Percentiles rank a stretch among this genome's conserved stretches.
Evolutionary conservation across 2,329 filamentous ascomycete genomes (phyloP).

Genomic region (Fusarium bulbicola): DNA sequence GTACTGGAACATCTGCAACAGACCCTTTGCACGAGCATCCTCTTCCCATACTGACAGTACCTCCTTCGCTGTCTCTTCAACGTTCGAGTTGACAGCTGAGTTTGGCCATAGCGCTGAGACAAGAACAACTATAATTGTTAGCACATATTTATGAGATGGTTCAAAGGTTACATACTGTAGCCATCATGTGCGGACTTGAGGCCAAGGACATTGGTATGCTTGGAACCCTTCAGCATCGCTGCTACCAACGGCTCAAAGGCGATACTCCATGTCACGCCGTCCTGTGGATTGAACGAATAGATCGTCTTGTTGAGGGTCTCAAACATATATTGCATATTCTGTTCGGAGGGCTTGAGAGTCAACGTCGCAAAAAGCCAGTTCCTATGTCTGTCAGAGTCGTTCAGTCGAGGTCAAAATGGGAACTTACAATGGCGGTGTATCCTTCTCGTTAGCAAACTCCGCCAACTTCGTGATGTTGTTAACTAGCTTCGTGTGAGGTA

Average conservation of each 20-base stretch:
- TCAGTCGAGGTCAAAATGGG: fast-evolving
- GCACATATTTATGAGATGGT: fast-evolving
- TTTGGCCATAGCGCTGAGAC: not conserved
- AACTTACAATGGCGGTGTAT: not conserved
- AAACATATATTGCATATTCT: not conserved
- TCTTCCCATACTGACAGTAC: not conserved
- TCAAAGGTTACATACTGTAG: not conserved
- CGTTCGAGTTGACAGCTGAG: not conserved
- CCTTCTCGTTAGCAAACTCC: not conserved
- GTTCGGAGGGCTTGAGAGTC: not conserved
- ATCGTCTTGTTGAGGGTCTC: not conserved
- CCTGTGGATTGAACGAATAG: not conserved
- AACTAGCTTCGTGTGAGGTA: not conserved
- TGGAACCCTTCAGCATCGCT: not conserved
- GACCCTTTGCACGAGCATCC: not conserved
- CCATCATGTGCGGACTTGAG: not conserved
- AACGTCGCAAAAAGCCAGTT: not conserved
- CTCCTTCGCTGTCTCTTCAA: fast-evolving
- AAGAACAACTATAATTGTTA: not conserved
- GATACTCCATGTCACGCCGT: not conserved
- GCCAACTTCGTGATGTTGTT: not conserved
- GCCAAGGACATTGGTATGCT: not conserved
- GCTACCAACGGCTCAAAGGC: not conserved
- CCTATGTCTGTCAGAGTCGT: not conserved
- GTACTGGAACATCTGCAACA: slow-evolving; percentile 1